These are phyloP conservation scores for Termitomyces sp. DNA, from an alignment of 768 basidiomycete species.

Conservation along the genomic window DNA sequence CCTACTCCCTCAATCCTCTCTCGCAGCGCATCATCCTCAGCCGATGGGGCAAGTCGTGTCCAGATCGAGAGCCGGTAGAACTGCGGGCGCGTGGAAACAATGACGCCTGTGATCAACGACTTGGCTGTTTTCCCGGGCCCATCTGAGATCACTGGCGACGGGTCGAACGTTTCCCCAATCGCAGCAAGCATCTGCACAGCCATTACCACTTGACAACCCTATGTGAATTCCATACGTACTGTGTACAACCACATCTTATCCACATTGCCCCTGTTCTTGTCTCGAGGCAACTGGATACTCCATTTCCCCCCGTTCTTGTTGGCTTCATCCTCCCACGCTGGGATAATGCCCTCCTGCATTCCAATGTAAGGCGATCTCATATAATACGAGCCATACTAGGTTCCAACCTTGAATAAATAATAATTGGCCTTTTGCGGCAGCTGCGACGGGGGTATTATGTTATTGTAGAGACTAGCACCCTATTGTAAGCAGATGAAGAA, in stretches of 20 bases:
- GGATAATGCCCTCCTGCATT: constrained; percentile 86
- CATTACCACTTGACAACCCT: neutral
- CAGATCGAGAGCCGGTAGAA: constrained; percentile 98
- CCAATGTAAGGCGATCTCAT: constrained; percentile 1
- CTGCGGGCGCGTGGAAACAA: constrained; percentile 89
- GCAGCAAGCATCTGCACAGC: constrained; percentile 90
- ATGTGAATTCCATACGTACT: constrained; percentile 39
- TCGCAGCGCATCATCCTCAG: constrained; percentile 55
- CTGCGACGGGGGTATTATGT: constrained; percentile 92
- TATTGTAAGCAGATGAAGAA: constrained; percentile 12
- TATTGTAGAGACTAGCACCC: constrained; percentile 78
- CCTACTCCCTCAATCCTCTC: constrained; percentile 84
- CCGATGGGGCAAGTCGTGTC: constrained; percentile 80
- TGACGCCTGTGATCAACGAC: constrained; percentile 87
- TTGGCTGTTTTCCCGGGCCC: constrained; percentile 38
- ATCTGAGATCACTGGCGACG: constrained; percentile 57
- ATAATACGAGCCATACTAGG: neutral
- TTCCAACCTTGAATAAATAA: constrained; percentile 90
- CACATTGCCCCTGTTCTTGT: constrained; percentile 80
- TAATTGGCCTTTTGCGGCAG: constrained; percentile 98
- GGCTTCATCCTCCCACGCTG: constrained; percentile 96
- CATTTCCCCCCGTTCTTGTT: constrained; percentile 99
- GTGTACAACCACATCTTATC: constrained; percentile 99
- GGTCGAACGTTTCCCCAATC: constrained; percentile 98
- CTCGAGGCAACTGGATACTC: constrained; percentile 95